Conservation (phyloP, 2,329 filamentous ascomycete species). For the Atkinsonella hypoxylon region DNA sequence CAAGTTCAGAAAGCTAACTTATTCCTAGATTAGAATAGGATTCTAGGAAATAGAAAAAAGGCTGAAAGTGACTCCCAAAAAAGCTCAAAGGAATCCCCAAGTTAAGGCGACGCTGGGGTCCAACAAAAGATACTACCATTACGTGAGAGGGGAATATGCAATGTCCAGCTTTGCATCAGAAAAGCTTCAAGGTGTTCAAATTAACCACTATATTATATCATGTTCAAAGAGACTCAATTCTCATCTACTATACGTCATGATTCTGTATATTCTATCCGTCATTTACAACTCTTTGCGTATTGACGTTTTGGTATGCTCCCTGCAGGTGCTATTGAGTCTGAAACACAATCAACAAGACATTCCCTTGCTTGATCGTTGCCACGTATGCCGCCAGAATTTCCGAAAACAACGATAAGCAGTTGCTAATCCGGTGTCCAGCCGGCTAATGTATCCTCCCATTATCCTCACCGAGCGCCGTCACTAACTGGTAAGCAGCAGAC, state of each 20-base stretch:
- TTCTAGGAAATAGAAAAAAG: not conserved
- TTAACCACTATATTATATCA: not conserved
- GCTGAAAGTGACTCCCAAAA: not conserved
- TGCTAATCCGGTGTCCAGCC: not conserved
- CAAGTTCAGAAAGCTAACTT: not conserved
- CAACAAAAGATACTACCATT: not conserved
- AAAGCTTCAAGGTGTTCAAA: conserved; percentile 1
- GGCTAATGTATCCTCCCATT: too few relatives aligned
- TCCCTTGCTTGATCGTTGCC: not conserved
- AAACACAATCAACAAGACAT: too few relatives aligned
- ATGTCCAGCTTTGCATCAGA: not conserved
- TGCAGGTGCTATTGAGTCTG: too few relatives aligned
- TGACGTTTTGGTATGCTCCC: not conserved
- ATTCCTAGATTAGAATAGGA: not conserved
- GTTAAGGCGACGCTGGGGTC: not conserved
- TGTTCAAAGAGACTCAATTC: not conserved
- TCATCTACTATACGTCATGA: not conserved
- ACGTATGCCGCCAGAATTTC: not conserved
- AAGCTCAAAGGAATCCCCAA: not conserved
- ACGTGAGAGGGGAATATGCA: not conserved
- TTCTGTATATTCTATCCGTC: too few relatives aligned
- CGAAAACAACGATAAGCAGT: too few relatives aligned
- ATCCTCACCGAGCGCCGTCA: not conserved
- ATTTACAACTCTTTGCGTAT: not conserved
- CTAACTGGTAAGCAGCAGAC: not conserved